phyloP scores from a whole-genome alignment of 441 rosid species.

The Pelargonium cotyledonis region DNA sequence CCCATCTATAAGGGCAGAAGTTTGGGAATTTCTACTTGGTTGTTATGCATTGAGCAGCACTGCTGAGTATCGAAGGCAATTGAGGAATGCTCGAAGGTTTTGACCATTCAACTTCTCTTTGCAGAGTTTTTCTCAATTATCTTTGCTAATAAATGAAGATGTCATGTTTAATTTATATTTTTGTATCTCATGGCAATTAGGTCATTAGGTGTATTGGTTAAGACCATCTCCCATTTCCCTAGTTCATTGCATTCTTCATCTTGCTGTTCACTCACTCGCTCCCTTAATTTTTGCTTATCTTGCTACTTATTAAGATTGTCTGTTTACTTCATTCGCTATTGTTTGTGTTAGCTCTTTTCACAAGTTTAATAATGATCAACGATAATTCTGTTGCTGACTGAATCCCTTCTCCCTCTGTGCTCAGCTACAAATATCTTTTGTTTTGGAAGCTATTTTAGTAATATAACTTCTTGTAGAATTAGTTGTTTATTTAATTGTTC shows the following conservation, averaged over 20 bases:
- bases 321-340: background rate
- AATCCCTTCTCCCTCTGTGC: background rate
- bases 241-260: background rate
- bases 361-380: background rate
- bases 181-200: background rate
- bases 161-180: background rate
- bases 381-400: background rate
- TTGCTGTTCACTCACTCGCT: conserved; percentile 2
- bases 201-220: background rate
- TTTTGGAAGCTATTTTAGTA: conserved; percentile 4
- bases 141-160: conserved; percentile 10
- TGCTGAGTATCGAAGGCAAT: conserved; percentile 62
- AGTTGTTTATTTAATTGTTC: background rate
- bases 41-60: conserved; percentile 82
- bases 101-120: conserved; percentile 17
- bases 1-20: conserved; percentile 89
- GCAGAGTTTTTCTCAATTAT: conserved; percentile 11
- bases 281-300: background rate
- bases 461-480: background rate
- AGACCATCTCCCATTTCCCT: background rate
- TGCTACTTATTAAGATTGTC: background rate
- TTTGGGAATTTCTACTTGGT: conserved; percentile 98
- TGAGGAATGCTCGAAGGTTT: conserved; percentile 78
- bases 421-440: background rate
- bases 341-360: background rate